These are phyloP conservation scores for Termitomyces sp. DNA, from an alignment of 768 basidiomycete species.

Conservation along the genomic window DNA sequence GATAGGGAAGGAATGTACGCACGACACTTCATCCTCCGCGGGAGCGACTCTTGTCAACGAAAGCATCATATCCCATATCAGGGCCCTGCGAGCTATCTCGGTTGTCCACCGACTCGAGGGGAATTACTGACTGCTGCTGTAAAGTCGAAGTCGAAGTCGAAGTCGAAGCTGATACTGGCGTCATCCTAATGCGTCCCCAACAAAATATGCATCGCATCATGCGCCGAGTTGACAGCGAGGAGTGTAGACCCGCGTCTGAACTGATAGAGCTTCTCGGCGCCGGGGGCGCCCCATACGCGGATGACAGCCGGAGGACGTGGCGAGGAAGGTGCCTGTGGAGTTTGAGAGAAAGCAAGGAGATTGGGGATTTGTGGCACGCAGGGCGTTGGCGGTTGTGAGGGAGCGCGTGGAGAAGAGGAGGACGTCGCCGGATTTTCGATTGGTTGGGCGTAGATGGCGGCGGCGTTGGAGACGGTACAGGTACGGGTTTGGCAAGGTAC, in stretches of 20 bases:
- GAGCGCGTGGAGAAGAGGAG: constrained; percentile 92
- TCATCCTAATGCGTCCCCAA: constrained; percentile 35
- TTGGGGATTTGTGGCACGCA: constrained; percentile 96
- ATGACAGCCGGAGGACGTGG: constrained; percentile 95
- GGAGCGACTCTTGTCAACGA: constrained; percentile 65
- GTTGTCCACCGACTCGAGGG: constrained; percentile 43
- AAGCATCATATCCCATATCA: constrained; percentile 83
- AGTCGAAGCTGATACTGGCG: constrained; percentile 3
- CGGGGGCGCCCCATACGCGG: constrained; percentile 87
- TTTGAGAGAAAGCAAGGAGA: constrained; percentile 86
- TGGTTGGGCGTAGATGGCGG: constrained; percentile 39
- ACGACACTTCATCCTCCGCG: constrained; percentile 36
- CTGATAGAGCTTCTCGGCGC: constrained; percentile 91
- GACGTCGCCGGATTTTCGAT: constrained; percentile 72
- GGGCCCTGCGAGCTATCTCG: constrained; percentile 48
- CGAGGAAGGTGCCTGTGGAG: constrained; percentile 81
- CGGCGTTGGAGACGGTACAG: constrained; percentile 77
- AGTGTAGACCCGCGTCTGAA: constrained; percentile 85
- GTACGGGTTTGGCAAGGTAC: constrained; percentile 94
- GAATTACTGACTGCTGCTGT: constrained; percentile 39
- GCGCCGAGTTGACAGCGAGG: constrained; percentile 87
- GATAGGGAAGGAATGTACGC: constrained; percentile 14
- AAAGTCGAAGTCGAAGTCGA: too few relatives aligned
- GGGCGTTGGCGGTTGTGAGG: constrained; percentile 88
- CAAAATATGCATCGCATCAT: constrained; percentile 96